A percentile compares a stretch with the other conserved stretches of the same genome.
These are phyloP conservation scores for Beta lomatogona DNA, from an alignment of 179 eudicot species.

Conservation along the genomic window DNA sequence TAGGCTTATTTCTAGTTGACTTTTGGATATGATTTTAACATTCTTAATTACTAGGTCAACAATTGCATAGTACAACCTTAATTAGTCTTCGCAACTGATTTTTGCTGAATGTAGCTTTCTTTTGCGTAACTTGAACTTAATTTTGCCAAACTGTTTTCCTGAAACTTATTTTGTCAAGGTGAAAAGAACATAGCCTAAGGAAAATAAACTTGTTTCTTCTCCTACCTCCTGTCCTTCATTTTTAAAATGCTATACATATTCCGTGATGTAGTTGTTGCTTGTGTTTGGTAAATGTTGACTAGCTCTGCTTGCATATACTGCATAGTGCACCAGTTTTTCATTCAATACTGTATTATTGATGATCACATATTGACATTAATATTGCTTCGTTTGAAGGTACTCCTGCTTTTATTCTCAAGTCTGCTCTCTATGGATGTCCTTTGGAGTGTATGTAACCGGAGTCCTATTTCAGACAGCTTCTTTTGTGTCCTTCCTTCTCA, in stretches of 20 bases:
- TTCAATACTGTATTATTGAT: neutral
- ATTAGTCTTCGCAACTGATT: no score
- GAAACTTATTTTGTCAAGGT: no score
- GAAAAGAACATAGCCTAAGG: no score
- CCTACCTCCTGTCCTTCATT: no score
- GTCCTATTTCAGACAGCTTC: slow-evolving; percentile 85
- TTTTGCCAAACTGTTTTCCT: no score
- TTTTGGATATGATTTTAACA: no score
- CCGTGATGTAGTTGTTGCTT: neutral
- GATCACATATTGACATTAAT: neutral
- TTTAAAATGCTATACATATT: no score
- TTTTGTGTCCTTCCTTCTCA: slow-evolving; percentile 82
- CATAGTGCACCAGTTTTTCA: neutral
- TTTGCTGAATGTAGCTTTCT: no score
- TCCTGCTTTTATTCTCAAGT: slow-evolving; percentile 75
- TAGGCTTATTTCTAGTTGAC: no score
- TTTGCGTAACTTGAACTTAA: no score
- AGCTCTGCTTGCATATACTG: neutral
- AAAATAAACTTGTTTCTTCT: neutral
- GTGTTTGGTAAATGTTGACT: neutral
- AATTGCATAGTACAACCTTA: neutral
- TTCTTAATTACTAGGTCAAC: no score
- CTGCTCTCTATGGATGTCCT: slow-evolving; percentile 98
- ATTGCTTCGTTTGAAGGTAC: slow-evolving; percentile 51
- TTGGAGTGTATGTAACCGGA: slow-evolving; percentile 88